phyloP scores from a whole-genome alignment of 1,284 basidiomycete genomes.

The Ustilago xerochloae region DNA sequence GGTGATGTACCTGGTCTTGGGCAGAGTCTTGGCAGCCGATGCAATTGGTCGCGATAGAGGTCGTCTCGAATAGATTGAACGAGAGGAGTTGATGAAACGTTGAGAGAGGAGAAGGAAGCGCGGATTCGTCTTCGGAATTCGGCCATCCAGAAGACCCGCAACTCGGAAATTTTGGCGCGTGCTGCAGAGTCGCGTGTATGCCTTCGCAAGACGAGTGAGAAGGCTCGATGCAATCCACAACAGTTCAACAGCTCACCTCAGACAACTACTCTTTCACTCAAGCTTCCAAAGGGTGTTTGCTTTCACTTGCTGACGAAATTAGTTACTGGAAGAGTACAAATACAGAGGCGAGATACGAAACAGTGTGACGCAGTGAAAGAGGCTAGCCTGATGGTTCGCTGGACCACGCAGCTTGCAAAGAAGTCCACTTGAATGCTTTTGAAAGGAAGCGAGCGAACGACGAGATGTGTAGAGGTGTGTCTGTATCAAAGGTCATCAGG shows the following conservation, averaged over 20 bases:
- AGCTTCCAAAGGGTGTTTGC: too few relatives aligned
- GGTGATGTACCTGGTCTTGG: too few relatives aligned
- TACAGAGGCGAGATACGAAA: constrained; percentile 21
- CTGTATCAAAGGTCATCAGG: constrained; percentile 37
- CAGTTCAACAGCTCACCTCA: too few relatives aligned
- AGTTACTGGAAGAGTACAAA: constrained; percentile 10
- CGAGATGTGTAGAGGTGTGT: not conserved
- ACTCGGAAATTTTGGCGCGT: constrained; percentile 15
- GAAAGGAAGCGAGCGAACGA: not conserved
- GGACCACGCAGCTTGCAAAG: not conserved
- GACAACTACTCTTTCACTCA: too few relatives aligned
- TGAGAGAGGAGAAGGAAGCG: not conserved
- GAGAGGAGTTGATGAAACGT: constrained; percentile 5
- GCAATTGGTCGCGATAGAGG: too few relatives aligned
- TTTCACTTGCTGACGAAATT: not conserved
- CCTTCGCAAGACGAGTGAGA: not conserved
- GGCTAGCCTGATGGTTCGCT: not conserved
- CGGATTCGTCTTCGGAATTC: constrained; percentile 33
- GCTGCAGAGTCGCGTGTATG: constrained; percentile 4
- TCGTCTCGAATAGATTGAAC: not conserved
- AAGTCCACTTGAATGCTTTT: not conserved
- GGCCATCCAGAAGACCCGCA: constrained; percentile 23
- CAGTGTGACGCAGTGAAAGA: too few relatives aligned
- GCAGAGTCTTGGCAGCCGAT: too few relatives aligned
- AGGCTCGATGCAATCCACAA: too few relatives aligned